Evolutionary conservation across 805 yeast genomes (phyloP).

Genomic region (Starmerella sp.): DNA sequence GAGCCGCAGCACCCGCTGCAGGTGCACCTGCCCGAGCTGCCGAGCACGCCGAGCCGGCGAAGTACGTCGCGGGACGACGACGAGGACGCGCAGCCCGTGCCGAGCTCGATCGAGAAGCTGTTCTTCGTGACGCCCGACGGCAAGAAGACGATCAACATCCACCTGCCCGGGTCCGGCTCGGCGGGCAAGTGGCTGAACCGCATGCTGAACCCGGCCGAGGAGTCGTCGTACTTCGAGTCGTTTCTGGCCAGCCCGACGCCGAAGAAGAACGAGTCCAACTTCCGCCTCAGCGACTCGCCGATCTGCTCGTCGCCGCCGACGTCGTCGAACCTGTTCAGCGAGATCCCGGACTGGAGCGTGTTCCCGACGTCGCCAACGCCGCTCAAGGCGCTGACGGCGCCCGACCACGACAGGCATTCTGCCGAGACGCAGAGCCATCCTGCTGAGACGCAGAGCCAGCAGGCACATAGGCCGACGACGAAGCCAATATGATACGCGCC

Average conservation of each 20-base stretch:
- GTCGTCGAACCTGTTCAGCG: constrained; percentile 19
- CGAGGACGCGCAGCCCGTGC: constrained; percentile 3
- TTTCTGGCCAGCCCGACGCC: constrained; percentile 18
- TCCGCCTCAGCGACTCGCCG: constrained; percentile 4
- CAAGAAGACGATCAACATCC: not conserved
- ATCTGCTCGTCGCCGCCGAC: constrained; percentile 21
- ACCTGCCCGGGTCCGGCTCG: constrained; percentile 17
- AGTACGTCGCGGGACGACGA: not conserved
- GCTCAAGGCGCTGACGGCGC: not conserved
- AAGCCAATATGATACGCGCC: not conserved
- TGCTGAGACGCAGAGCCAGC: not conserved
- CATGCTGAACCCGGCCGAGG: constrained; percentile 12
- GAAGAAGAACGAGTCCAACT: constrained; percentile 2
- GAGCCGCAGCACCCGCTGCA: constrained; percentile 2
- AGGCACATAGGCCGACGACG: not conserved
- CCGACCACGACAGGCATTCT: not conserved
- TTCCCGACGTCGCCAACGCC: not conserved
- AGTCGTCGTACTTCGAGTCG: constrained; percentile 12
- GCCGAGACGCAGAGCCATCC: not conserved
- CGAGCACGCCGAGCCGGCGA: constrained; percentile 8
- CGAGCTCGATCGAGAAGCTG: constrained; percentile 19
- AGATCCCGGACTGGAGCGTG: constrained; percentile 15
- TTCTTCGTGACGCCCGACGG: constrained; percentile 16
- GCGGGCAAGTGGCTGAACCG: constrained; percentile 17
- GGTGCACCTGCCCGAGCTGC: constrained; percentile 2